Percentiles rank a stretch among this genome's conserved stretches.
These are phyloP conservation scores for Trichoderma pleuroti DNA, from an alignment of 2,329 filamentous ascomycete species.

Conservation along the genomic window DNA sequence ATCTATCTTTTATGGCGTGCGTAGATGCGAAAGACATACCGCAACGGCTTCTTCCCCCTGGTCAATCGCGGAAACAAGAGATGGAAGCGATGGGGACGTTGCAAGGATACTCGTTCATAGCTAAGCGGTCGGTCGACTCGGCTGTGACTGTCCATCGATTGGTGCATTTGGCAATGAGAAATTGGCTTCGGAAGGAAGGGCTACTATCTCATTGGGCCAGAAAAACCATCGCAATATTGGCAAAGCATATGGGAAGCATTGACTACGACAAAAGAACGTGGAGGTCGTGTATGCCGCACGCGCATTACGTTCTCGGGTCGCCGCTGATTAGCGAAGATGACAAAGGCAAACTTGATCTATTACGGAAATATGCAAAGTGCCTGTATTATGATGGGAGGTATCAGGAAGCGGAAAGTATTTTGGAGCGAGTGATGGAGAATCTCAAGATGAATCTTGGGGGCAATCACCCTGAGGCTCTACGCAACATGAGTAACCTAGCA, in stretches of 20 bases:
- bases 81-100: conserved; percentile 20
- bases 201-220: not conserved
- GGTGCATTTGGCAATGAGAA: not conserved
- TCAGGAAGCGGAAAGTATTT: not conserved
- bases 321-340: not conserved
- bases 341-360: not conserved
- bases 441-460: not conserved
- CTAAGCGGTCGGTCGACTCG: not conserved
- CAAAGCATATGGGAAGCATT: not conserved
- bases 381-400: not conserved
- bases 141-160: not conserved
- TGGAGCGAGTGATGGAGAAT: not conserved
- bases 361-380: not conserved
- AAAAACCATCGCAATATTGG: not conserved
- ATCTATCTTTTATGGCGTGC: conserved; percentile 31
- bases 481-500: not conserved
- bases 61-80: conserved; percentile 7
- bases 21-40: conserved; percentile 32
- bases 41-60: conserved; percentile 24
- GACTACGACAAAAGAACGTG: not conserved
- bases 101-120: not conserved
- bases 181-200: not conserved
- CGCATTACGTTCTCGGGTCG: not conserved
- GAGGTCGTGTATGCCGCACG: not conserved
- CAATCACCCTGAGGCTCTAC: not conserved